These are phyloP conservation scores for Colletotrichum higginsianum DNA, from an alignment of 2,329 filamentous ascomycete species.

Conservation along the genomic window DNA sequence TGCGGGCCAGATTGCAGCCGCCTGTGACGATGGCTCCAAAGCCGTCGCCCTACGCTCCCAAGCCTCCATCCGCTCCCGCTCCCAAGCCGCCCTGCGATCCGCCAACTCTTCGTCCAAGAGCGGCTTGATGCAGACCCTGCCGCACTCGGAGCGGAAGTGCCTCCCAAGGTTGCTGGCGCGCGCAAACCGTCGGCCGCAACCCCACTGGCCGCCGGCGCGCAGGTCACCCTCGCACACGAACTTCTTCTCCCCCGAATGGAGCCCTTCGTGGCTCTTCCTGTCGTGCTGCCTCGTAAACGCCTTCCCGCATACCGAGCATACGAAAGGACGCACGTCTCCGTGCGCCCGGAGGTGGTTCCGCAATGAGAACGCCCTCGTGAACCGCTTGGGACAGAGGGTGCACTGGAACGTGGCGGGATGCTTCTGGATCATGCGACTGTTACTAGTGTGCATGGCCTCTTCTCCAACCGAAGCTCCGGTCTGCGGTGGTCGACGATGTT, in stretches of 20 bases:
- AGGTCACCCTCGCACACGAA: background rate
- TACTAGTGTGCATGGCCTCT: background rate
- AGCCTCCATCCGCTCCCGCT: no score
- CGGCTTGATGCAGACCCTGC: no score
- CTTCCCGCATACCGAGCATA: background rate
- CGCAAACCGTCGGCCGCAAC: slow-evolving; percentile 4
- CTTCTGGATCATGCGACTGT: background rate
- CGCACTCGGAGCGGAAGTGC: no score
- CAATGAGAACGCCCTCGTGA: background rate
- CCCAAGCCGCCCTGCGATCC: no score
- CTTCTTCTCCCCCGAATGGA: background rate
- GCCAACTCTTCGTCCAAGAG: no score
- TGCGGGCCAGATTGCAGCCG: no score
- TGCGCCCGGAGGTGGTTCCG: background rate
- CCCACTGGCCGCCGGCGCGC: background rate
- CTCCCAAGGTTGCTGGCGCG: no score
- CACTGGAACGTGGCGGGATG: background rate
- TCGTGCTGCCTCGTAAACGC: background rate
- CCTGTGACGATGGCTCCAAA: no score
- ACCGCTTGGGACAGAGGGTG: background rate
- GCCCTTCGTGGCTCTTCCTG: background rate
- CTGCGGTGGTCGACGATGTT: no score
- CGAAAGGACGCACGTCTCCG: background rate
- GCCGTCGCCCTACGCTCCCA: no score
- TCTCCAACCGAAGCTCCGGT: no score